Base-by-base conservation (phyloP, 805 yeast genomes). In the Yamadazyma scolyti region DNA sequence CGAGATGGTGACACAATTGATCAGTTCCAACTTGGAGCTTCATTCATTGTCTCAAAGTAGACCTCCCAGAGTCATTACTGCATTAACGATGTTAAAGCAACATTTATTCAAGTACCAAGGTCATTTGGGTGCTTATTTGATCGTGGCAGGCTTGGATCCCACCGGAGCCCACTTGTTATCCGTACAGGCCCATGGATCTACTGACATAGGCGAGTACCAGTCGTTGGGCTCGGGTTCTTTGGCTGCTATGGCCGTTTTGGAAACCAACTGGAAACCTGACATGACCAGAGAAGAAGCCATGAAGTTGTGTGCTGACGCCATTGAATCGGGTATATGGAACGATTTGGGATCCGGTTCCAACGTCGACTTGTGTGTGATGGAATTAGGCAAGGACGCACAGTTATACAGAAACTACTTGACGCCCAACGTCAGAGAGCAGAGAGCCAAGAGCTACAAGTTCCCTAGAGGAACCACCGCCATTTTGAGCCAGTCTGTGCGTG, bases 291-390 rank as follows among this genome's bases (percentile, higher is more conserved):
- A 88, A 28, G 95, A 87, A 56, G 97, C 97, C n/a, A 78, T 88
- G 65, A 78, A 76, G 46, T 70, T 93, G 32, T 90, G 96, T 40
- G 69, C 96, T 3, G 88, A 85, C 45, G 97, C 97, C 16, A 93
- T 93, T 52, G 85, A 86, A 63, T 87, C 96, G 11, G 98, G 98
- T 75, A 90, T 93, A 51, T 93, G 96, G 96, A 93, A 93, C 61
- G 98, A 93, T 71, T 75, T 90, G 54, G 98, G 98, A 29, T 90
- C 97, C 1, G 98, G 98, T 56, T 93, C 98, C 17, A 93, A 93
- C 54, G 97, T 93, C 21, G 98, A 93, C 57, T 68, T 93, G 41
- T 93, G 97, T 68, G 97, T 93, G 11, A 87, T 93, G 94, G 97
- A 90, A 63, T 66, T 75, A 24, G 96, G 93, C 40, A 79, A 85